Base-by-base conservation (phyloP, 176 grass and related monocot species). In the maize (Zea mays) region DNA sequence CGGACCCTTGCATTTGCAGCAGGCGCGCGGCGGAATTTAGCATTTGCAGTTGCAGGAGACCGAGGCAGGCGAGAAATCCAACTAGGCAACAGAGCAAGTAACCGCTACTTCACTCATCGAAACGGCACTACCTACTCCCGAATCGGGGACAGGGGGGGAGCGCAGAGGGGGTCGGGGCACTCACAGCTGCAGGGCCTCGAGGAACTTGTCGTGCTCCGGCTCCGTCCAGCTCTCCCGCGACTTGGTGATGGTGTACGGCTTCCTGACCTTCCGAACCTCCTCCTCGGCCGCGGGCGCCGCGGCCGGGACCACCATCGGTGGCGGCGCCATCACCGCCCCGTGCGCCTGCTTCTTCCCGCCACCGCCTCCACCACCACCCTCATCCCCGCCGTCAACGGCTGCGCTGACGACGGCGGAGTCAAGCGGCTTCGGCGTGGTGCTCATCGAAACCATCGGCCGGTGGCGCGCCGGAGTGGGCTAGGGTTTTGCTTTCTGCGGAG, bases 211-310 rank as follows among this genome's bases (percentile, higher is more conserved):
- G 85, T 93, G 91, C 91, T 93, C 88, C 4, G 86, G 62, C 66
- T 93, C 85, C 61, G 91, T 82, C 91, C 91, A 93, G 85, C 79
- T 93, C 85, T 93, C 91, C 49, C 88, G n/a, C 58, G 88, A 93
- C 83, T 93, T 93, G 77, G 85, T 88, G 82, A 90, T 88, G 74
- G 88, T 90, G 82, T 93, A 93, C 2, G 88, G 91, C 70, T 93
- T 93, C 88, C 88, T 62, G 36, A 88, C 76, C 85, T 93, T 93
- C 69, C 82, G 85, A 2, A 8, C 45, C 16, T 78, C 87, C 50
- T 80, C 80, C 58, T n/a, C 79, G 2, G 9, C 55, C 62, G 19
- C 42, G 19, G 52, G 8, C 4, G 34, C 39, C 2, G 59, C 33
- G 0, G 19, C 44, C 1, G 76, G 81, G 41, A 85, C 77, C 48